Base-by-base conservation (phyloP, 176 grass and related monocot species). In the Cenchrus americanus region DNA sequence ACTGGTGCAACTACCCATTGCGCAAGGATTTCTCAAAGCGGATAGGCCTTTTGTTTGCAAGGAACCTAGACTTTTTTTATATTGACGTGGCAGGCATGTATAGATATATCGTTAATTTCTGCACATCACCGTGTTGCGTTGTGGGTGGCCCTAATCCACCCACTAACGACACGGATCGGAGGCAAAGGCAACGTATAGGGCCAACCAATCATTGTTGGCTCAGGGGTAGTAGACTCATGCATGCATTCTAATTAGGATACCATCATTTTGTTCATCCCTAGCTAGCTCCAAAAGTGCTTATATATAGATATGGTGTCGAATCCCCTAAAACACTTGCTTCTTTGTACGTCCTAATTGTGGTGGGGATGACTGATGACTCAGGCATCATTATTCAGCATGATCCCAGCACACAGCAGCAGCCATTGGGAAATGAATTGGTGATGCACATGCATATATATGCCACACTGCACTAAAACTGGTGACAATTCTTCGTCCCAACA, bases 101-200 rank as follows among this genome's bases (percentile, higher is more conserved):
- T 51, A 40, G 4, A 15, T 52, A 51, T 11, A 50, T 51, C 40
- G 4, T 34, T 52, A 51, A 75, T 75, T 22, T 15, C 13, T 32
- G 17, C 34, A 19, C 37, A 21, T 37, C 22, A 32, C 13, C 22
- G 8, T 43, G 44, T 71, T 53, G 61, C 7, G 32, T 30, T 24
- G 59, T 59, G 49, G 60, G 70, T 81, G 78, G n/a, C 69, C 9
- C 61, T 87, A 81, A 81, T 75, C 69, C 69, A 86, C 68, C 48
- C 55, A 67, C 47, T 34, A 18, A 75, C 30, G 21, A 58, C 23
- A 60, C 23, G 57, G 21, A 80, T 43, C 67, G 32, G 14, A 62
- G 41, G 5, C 70, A 24, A 62, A 58, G 22, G 57, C 5, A 17
- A 27, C 21, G 0, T 12, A 0, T 1, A 19, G 14, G 37, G 19